Evolutionary conservation across 352 stramenopile genomes (phyloP).

Genomic region (Globisporangium middletonii): DNA sequence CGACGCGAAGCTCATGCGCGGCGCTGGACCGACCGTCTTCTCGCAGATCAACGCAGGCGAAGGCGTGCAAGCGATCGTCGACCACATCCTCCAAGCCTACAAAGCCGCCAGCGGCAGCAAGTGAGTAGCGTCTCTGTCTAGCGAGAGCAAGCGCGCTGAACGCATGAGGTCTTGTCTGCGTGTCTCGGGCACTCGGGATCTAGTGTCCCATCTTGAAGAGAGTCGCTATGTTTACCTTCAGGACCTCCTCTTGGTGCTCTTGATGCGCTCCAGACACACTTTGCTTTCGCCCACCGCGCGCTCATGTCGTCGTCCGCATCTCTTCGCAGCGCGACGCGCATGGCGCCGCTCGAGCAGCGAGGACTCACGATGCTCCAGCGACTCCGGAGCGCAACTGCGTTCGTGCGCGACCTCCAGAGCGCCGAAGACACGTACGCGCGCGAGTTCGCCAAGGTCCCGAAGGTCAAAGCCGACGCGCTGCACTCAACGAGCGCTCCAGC

Average conservation of each 20-base stretch:
- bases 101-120: slow-evolving; percentile 20
- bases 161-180: no score
- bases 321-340: background rate
- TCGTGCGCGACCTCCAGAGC: slow-evolving; percentile 29
- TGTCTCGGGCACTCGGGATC: no score
- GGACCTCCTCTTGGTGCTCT: no score
- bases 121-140: background rate
- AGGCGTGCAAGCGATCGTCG: slow-evolving; percentile 88
- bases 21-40: slow-evolving; percentile 92
- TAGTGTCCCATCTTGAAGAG: no score
- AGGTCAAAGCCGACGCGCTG: slow-evolving; percentile 10
- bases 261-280: no score
- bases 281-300: no score
- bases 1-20: slow-evolving; percentile 94
- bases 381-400: slow-evolving; percentile 15
- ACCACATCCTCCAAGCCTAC: slow-evolving; percentile 53
- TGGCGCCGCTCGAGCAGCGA: slow-evolving; percentile 22
- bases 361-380: slow-evolving; percentile 26
- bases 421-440: slow-evolving; percentile 32
- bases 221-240: no score
- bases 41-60: slow-evolving; percentile 92
- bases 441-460: slow-evolving; percentile 21
- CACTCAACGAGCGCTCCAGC: background rate
- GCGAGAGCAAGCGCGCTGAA: no score
- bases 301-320: no score